These are phyloP conservation scores for Starmerella sirachaensis DNA, from an alignment of 805 yeast species.

Conservation along the genomic window DNA sequence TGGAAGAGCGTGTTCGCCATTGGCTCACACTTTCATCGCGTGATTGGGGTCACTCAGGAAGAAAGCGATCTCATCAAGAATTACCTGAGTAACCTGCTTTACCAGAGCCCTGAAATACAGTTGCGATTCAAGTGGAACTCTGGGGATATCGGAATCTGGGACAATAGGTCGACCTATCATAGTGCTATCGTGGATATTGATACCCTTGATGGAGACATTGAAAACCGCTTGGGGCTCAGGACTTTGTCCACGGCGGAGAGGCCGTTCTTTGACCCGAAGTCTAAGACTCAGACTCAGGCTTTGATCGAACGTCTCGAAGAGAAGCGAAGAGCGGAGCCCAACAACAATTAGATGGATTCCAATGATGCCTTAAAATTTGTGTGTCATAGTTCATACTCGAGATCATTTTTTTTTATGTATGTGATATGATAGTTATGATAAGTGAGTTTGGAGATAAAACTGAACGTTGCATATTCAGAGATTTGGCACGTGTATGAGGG, in stretches of 20 bases:
- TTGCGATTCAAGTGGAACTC: conserved; percentile 43
- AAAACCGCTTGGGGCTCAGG: conserved; percentile 24
- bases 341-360: no score
- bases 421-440: no score
- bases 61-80: conserved; percentile 40
- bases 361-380: no score
- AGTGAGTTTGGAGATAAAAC: no score
- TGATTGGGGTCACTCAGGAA: conserved; percentile 40
- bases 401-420: no score
- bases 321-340: no score
- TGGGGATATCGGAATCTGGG: conserved; percentile 49
- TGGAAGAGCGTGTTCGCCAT: conserved; percentile 48
- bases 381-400: no score
- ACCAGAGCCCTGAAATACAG: conserved; percentile 44
- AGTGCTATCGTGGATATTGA: conserved; percentile 38
- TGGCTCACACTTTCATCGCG: conserved; percentile 39
- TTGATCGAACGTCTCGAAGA: conserved; percentile 17
- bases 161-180: conserved; percentile 46
- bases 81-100: conserved; percentile 37
- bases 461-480: no score
- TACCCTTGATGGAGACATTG: conserved; percentile 14
- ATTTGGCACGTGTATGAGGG: no score
- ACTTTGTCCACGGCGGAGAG: conserved; percentile 25
- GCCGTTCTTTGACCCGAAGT: conserved; percentile 25
- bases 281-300: conserved; percentile 22